Conservation (phyloP, 2,329 filamentous ascomycete genomes). For the Ceratocystis destructans region DNA sequence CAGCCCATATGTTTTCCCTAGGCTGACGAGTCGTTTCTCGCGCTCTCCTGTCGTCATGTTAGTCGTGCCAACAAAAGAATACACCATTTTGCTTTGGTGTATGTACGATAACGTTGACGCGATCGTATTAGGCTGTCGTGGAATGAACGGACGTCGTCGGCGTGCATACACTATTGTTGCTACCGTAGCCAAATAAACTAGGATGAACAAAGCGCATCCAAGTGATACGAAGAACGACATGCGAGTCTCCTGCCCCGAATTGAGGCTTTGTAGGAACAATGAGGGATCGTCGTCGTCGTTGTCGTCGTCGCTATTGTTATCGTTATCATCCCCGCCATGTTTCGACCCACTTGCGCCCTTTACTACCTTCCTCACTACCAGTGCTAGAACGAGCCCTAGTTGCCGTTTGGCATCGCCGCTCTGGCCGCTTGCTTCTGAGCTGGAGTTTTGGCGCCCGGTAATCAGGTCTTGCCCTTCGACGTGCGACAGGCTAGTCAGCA, state of each 20-base stretch:
- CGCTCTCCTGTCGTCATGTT: conserved; percentile 48
- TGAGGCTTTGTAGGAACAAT: conserved; percentile 25
- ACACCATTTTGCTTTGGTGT: conserved; percentile 68
- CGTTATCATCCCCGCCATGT: background rate
- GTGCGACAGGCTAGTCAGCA: conserved; percentile 50
- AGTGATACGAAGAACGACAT: conserved; percentile 55
- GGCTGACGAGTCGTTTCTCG: conserved; percentile 42
- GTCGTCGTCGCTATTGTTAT: conserved; percentile 16
- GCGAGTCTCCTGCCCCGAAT: conserved; percentile 45
- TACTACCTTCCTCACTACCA: background rate
- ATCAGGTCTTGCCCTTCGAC: conserved; percentile 43
- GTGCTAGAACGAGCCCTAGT: conserved; percentile 4
- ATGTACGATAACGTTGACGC: conserved; percentile 63
- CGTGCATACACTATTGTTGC: conserved; percentile 46
- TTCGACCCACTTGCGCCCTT: background rate
- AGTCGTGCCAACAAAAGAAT: conserved; percentile 58
- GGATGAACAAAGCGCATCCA: conserved; percentile 45
- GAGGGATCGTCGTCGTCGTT: background rate
- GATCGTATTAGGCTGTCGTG: conserved; percentile 66
- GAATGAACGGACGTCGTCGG: conserved; percentile 56
- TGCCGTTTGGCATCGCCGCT: too few species aligned
- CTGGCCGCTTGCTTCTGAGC: background rate
- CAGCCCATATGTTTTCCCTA: conserved; percentile 57
- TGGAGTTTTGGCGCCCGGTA: conserved; percentile 31
- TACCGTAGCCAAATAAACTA: conserved; percentile 50